Evolutionary conservation across 1,284 basidiomycete species (phyloP).

Genomic region (Chalciporus sp.): DNA sequence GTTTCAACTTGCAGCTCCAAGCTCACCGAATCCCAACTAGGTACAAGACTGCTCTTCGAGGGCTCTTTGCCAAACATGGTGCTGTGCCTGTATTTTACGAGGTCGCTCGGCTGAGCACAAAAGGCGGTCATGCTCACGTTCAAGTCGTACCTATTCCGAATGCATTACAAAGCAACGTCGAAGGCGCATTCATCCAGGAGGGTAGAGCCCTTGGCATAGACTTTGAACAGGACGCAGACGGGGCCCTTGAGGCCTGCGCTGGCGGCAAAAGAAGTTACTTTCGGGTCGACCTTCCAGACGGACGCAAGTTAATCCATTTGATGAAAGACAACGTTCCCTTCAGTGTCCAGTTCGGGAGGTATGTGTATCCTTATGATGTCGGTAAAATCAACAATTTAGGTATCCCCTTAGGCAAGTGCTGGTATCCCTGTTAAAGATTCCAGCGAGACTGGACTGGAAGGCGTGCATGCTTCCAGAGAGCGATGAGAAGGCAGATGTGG

Average conservation of each 20-base stretch:
- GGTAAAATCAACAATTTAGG: not conserved
- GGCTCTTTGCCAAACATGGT: constrained; percentile 72
- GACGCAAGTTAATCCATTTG: constrained; percentile 83
- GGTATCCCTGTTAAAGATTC: constrained; percentile 69
- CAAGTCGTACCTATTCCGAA: constrained; percentile 84
- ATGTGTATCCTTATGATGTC: constrained; percentile 30
- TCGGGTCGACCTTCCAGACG: constrained; percentile 86
- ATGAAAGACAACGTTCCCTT: constrained; percentile 80
- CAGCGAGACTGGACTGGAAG: constrained; percentile 89
- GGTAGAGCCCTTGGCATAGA: constrained; percentile 66
- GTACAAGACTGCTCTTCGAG: constrained; percentile 76
- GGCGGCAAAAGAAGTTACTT: constrained; percentile 76
- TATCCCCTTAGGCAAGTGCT: constrained; percentile 67
- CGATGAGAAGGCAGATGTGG: constrained; percentile 80
- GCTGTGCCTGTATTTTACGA: constrained; percentile 82
- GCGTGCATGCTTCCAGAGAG: constrained; percentile 77
- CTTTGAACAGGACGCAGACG: constrained; percentile 68
- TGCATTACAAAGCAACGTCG: constrained; percentile 61
- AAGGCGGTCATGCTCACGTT: constrained; percentile 93
- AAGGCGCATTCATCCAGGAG: constrained; percentile 68
- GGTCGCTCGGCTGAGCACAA: constrained; percentile 79
- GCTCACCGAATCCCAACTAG: constrained; percentile 39
- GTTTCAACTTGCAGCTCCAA: not conserved
- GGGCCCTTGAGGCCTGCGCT: constrained; percentile 57
- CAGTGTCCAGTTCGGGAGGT: constrained; percentile 92